A percentile compares a stretch with the other conserved stretches of the same genome.
Conservation (phyloP, 352 stramenopile genomes). For the Globisporangium iwayamae region DNA sequence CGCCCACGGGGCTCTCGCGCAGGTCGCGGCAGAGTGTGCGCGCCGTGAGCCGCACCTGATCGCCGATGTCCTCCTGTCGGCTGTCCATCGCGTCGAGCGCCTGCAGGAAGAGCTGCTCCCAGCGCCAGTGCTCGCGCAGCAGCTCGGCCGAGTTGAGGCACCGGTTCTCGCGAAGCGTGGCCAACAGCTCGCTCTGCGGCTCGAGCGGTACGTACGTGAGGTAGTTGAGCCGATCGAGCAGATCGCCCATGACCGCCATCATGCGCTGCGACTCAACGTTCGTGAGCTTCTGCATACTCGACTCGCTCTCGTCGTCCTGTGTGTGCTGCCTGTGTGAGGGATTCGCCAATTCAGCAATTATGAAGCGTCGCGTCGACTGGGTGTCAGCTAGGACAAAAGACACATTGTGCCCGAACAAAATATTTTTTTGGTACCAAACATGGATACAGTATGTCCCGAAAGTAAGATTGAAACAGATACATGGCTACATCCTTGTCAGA, state of each 20-base stretch:
- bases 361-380: background rate
- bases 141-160: slow-evolving; percentile 55
- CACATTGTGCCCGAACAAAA: too few relatives aligned
- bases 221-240: slow-evolving; percentile 83
- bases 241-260: slow-evolving; percentile 84
- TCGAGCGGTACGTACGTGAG: slow-evolving; percentile 80
- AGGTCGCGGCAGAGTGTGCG: slow-evolving; percentile 68
- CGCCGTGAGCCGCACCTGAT: slow-evolving; percentile 70
- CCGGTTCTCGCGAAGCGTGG: slow-evolving; percentile 55
- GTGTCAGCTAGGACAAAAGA: too few relatives aligned
- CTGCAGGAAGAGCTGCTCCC: slow-evolving; percentile 70
- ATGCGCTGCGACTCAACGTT: slow-evolving; percentile 88
- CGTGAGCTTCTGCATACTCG: slow-evolving; percentile 81
- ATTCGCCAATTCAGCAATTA: too few relatives aligned
- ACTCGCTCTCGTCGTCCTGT: background rate
- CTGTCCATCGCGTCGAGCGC: slow-evolving; percentile 54
- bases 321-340: background rate
- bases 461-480: background rate
- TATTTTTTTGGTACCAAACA: background rate
- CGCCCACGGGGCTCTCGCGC: slow-evolving; percentile 63
- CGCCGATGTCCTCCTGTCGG: slow-evolving; percentile 62
- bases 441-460: background rate
- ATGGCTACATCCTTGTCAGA: background rate
- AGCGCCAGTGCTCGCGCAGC: slow-evolving; percentile 73
- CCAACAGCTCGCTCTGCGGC: slow-evolving; percentile 47